Conservation (phyloP, 257 asterid genomes). For the Penstemon eatonii region DNA sequence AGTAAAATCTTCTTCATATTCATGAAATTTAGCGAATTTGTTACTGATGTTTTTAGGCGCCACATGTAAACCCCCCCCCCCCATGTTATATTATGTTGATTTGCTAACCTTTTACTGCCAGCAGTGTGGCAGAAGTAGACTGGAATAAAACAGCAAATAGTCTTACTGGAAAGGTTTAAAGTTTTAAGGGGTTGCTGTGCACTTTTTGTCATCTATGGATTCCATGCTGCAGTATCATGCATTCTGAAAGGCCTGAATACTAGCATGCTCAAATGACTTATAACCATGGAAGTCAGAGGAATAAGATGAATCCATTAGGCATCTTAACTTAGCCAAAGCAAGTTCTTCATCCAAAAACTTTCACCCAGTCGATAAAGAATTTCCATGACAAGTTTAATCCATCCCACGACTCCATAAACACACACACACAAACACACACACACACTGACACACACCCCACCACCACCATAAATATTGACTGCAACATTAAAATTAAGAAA, state of each 20-base stretch:
- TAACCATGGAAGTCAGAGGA: not conserved
- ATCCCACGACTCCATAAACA: not conserved
- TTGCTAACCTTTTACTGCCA: too few relatives aligned
- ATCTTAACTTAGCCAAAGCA: not conserved
- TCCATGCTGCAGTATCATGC: constrained; percentile 15
- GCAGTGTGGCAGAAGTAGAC: too few relatives aligned
- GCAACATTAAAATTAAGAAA: constrained; percentile 16
- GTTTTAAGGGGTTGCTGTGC: not conserved
- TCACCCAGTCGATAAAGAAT: not conserved
- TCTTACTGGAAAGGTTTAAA: not conserved
- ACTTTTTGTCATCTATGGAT: not conserved
- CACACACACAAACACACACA: constrained; percentile 6
- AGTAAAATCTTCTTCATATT: not conserved
- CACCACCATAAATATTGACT: not conserved
- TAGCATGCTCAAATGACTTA: constrained; percentile 5
- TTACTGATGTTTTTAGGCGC: not conserved
- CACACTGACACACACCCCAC: not conserved
- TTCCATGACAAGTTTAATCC: not conserved
- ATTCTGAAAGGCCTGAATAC: constrained; percentile 12
- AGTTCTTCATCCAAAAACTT: not conserved
- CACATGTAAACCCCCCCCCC: too few relatives aligned
- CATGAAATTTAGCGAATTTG: not conserved
- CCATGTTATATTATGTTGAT: too few relatives aligned
- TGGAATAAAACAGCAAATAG: too few relatives aligned
- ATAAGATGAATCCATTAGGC: not conserved